These are phyloP conservation scores for Rhodotorula glutinis DNA, from an alignment of 1,284 basidiomycete species.

Conservation along the genomic window DNA sequence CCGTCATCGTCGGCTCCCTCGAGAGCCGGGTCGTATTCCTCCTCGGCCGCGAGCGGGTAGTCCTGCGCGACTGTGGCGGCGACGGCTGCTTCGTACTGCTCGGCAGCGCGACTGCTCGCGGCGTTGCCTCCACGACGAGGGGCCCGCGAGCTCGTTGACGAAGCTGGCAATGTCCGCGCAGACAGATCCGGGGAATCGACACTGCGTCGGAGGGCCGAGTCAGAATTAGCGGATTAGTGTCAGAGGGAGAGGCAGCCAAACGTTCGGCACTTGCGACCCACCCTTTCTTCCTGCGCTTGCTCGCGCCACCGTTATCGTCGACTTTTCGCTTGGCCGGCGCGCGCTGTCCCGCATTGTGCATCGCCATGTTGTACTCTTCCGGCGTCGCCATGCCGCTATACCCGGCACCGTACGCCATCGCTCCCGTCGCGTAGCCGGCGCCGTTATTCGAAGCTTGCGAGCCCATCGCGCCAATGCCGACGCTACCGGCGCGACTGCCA, in stretches of 20 bases:
- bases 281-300: constrained; percentile 38
- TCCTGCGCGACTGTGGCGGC: background rate
- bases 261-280: constrained; percentile 4
- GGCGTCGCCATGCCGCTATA: constrained; percentile 7
- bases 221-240: background rate
- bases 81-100: background rate
- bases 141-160: constrained; percentile 4
- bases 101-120: background rate
- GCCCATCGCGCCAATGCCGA: background rate
- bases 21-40: constrained; percentile 20
- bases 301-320: constrained; percentile 27
- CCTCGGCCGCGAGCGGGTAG: constrained; percentile 8
- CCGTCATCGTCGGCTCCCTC: constrained; percentile 55
- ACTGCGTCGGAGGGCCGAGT: background rate
- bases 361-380: constrained; percentile 10
- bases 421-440: constrained; percentile 3
- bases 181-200: constrained; percentile 25
- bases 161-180: constrained; percentile 15
- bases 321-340: constrained; percentile 31
- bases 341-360: constrained; percentile 5
- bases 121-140: constrained; percentile 2
- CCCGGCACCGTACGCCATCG: background rate
- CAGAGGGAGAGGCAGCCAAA: background rate
- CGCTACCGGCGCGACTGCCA: constrained; percentile 19
- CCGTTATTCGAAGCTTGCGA: background rate